phyloP scores from a whole-genome alignment of 345 rosid genomes.

The Clarkia xantiana region DNA sequence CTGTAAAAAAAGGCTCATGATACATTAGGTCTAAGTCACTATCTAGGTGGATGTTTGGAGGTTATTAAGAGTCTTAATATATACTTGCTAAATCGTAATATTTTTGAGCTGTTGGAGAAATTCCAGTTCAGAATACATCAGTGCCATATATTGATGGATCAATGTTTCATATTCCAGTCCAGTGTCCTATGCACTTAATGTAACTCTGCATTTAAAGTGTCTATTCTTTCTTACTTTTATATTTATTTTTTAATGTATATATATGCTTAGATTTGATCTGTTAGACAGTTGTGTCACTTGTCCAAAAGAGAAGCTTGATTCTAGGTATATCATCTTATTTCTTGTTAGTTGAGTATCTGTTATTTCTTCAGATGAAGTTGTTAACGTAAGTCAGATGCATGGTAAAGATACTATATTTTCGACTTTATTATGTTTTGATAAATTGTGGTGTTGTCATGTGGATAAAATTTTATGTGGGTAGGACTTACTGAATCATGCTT shows the following conservation, averaged over 20 bases:
- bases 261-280: conserved; percentile 64
- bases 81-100: not conserved
- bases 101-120: too few relatives aligned
- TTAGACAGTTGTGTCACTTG: conserved; percentile 77
- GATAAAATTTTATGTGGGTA: too few relatives aligned
- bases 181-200: too few relatives aligned
- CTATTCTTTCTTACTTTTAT: not conserved
- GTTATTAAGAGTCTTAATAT: not conserved
- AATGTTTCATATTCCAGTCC: too few relatives aligned
- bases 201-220: too few relatives aligned
- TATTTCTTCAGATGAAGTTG: not conserved
- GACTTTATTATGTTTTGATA: too few relatives aligned
- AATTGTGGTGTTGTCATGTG: too few relatives aligned
- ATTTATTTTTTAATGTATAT: conserved; percentile 4
- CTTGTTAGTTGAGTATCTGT: not conserved
- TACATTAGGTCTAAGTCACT: conserved; percentile 20
- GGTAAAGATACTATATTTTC: too few relatives aligned
- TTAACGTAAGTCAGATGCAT: not conserved
- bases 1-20: conserved; percentile 73
- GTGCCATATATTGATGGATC: too few relatives aligned
- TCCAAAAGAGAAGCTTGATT: conserved; percentile 91
- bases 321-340: conserved; percentile 52
- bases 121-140: too few relatives aligned
- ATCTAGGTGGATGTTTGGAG: not conserved
- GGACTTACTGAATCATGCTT: too few relatives aligned